Percentiles rank a stretch among this genome's conserved stretches.
Evolutionary conservation across 805 yeast genomes (phyloP).

Genomic region (Lachancea fermentati): DNA sequence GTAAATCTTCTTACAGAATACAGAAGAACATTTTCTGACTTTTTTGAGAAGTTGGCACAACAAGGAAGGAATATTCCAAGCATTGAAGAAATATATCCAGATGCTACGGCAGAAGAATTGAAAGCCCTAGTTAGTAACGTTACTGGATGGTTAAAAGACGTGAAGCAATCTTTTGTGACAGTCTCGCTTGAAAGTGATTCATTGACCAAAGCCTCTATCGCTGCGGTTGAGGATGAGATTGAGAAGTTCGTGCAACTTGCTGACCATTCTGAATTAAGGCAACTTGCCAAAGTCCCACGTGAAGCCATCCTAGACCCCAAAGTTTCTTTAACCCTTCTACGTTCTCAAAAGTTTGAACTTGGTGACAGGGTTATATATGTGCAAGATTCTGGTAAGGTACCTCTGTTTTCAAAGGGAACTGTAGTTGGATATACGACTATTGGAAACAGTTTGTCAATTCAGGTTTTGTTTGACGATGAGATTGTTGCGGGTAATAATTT

Average conservation of each 20-base stretch:
- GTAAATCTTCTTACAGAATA: slow-evolving; percentile 60
- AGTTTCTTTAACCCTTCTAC: slow-evolving; percentile 63
- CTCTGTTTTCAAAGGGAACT: slow-evolving; percentile 82
- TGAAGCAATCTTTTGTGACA: slow-evolving; percentile 50
- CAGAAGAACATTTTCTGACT: slow-evolving; percentile 50
- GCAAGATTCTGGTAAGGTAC: slow-evolving; percentile 83
- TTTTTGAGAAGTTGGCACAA: slow-evolving; percentile 42
- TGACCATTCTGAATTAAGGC: slow-evolving; percentile 45
- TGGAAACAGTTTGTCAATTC: slow-evolving; percentile 50
- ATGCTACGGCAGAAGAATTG: slow-evolving; percentile 29
- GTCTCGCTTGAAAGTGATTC: slow-evolving; percentile 77
- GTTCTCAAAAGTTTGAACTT: slow-evolving; percentile 68
- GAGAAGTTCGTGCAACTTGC: slow-evolving; percentile 41
- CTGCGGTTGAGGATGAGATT: slow-evolving; percentile 59
- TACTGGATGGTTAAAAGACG: slow-evolving; percentile 40
- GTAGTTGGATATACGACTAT: slow-evolving; percentile 71
- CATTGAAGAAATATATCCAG: slow-evolving; percentile 31
- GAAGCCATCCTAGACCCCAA: slow-evolving; percentile 75
- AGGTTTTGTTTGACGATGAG: slow-evolving; percentile 78
- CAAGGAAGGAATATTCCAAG: slow-evolving; percentile 28
- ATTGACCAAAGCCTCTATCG: slow-evolving; percentile 58
- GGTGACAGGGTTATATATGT: slow-evolving; percentile 90
- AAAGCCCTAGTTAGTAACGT: slow-evolving; percentile 28
- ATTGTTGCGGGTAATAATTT: slow-evolving; percentile 77
- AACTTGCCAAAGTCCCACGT: slow-evolving; percentile 76